A percentile compares a stretch with the other conserved stretches of the same genome.
These are phyloP conservation scores for Lumnitzera littorea DNA, from an alignment of 345 rosid genomes.

Conservation along the genomic window DNA sequence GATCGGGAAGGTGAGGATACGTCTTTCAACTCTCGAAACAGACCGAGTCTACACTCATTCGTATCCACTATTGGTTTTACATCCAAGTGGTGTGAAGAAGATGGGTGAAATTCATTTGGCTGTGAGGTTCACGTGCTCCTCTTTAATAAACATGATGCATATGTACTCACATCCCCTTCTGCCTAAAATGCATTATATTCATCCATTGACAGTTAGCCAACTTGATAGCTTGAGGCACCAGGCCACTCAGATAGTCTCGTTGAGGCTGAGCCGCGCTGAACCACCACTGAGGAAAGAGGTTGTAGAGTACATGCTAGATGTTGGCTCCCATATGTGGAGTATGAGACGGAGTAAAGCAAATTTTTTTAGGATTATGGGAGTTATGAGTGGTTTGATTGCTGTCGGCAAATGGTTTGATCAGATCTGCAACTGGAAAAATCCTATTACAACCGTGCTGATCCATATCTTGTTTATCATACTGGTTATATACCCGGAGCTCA, in stretches of 20 bases:
- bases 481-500: conserved; percentile 21
- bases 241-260: conserved; percentile 20
- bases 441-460: conserved; percentile 26
- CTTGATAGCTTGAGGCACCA: conserved; percentile 38
- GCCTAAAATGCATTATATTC: conserved; percentile 31
- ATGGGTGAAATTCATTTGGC: conserved; percentile 48
- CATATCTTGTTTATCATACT: conserved; percentile 25
- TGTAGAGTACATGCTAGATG: conserved; percentile 47
- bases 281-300: conserved; percentile 46
- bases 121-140: conserved; percentile 35
- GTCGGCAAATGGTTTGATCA: conserved; percentile 31
- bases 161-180: conserved; percentile 36
- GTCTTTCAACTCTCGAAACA: conserved; percentile 34
- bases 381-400: conserved; percentile 14
- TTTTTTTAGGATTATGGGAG: conserved; percentile 26
- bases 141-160: conserved; percentile 21
- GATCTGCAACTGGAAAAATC: conserved; percentile 32
- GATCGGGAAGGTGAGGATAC: conserved; percentile 52
- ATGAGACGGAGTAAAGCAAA: conserved; percentile 38
- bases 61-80: conserved; percentile 37
- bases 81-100: conserved; percentile 38
- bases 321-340: conserved; percentile 33
- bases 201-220: conserved; percentile 36
- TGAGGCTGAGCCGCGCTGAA: conserved; percentile 29
- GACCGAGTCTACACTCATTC: conserved; percentile 35